These are phyloP conservation scores for Leishmania aethiopica DNA, from an alignment of 208 protist genomes.

Conservation along the genomic window DNA sequence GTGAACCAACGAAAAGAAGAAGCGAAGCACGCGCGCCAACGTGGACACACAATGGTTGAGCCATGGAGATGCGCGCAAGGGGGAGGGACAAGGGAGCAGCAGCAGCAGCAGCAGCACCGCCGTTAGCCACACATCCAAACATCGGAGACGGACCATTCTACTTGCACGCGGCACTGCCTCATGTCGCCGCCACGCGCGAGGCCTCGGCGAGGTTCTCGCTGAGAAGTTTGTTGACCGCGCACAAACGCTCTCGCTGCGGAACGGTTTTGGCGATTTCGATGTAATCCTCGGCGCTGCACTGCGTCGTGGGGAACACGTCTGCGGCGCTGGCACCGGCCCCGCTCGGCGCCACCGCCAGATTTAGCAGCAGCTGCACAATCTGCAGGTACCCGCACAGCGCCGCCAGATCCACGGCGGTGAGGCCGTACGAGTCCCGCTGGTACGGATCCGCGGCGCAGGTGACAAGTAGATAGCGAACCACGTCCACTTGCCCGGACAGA, in stretches of 20 bases:
- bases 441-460: slow-evolving; percentile 54
- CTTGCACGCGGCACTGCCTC: not conserved
- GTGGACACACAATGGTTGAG: not conserved
- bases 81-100: not conserved
- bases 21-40: not conserved
- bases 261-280: slow-evolving; percentile 67
- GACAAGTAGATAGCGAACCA: slow-evolving; percentile 66
- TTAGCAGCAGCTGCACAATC: slow-evolving; percentile 49
- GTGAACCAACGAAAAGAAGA: not conserved
- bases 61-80: not conserved
- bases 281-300: slow-evolving; percentile 69
- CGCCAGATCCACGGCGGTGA: slow-evolving; percentile 75
- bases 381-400: slow-evolving; percentile 61
- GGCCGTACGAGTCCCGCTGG: slow-evolving; percentile 46
- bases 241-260: slow-evolving; percentile 51
- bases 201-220: slow-evolving; percentile 53
- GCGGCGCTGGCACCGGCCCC: slow-evolving; percentile 37
- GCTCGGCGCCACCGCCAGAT: slow-evolving; percentile 18
- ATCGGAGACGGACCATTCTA: not conserved
- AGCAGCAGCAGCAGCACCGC: not conserved
- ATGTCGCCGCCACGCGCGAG: slow-evolving; percentile 43
- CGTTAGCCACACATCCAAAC: not conserved
- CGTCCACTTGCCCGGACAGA: slow-evolving; percentile 48
- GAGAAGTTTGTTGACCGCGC: slow-evolving; percentile 56
- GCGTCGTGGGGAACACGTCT: slow-evolving; percentile 38